A percentile compares a stretch with the other conserved stretches of the same genome.
These are phyloP conservation scores for Vigna mungo DNA, from an alignment of 306 rosid genomes.

Conservation along the genomic window DNA sequence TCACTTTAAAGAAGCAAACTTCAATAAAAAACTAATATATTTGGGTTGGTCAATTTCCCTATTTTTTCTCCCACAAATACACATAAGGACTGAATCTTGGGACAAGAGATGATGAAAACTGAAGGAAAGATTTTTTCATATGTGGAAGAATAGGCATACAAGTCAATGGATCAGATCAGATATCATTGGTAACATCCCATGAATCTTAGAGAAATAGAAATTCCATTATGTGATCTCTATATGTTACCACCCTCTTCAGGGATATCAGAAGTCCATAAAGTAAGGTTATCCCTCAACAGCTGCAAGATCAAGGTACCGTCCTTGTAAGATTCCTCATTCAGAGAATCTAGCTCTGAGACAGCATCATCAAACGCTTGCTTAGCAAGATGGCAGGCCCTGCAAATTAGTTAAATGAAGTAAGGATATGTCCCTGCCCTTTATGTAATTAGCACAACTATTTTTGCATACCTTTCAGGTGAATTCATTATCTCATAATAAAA, in stretches of 20 bases:
- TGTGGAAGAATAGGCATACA: neutral
- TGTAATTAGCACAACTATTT: constrained; percentile 18
- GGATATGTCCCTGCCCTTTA: constrained; percentile 1
- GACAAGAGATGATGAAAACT: neutral
- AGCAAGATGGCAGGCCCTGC: constrained; percentile 87
- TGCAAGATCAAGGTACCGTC: constrained; percentile 87
- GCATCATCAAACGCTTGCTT: constrained; percentile 82
- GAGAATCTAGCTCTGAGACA: constrained; percentile 68
- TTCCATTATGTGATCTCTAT: neutral
- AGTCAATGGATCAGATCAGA: neutral
- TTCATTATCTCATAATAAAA: too few species aligned
- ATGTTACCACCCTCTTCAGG: constrained; percentile 76
- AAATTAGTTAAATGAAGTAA: constrained; percentile 30
- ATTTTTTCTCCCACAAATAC: constrained; percentile 1
- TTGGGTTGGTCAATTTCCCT: neutral
- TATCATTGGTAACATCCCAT: neutral
- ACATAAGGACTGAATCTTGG: neutral
- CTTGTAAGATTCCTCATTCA: constrained; percentile 77
- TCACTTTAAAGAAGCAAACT: neutral
- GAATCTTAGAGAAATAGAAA: neutral
- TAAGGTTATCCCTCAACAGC: constrained; percentile 79
- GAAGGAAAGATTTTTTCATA: neutral
- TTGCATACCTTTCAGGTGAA: constrained; percentile 20
- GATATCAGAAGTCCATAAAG: constrained; percentile 76
- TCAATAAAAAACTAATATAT: neutral